These are phyloP conservation scores for Prillingera fragicola DNA, from an alignment of 1,284 basidiomycete species.

Conservation along the genomic window DNA sequence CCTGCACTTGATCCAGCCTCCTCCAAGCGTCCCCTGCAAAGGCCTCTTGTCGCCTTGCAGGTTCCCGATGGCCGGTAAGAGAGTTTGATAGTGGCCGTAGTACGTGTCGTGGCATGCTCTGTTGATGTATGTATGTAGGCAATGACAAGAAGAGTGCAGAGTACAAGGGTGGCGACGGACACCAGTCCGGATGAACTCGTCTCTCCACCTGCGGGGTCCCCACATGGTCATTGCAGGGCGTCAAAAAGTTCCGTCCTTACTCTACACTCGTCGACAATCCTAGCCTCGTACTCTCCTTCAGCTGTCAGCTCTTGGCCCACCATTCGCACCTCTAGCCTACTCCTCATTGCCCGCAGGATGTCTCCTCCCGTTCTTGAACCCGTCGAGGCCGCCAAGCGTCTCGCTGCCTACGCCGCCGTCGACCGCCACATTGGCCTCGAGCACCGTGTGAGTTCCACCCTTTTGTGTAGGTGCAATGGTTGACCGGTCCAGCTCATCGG, in stretches of 20 bases:
- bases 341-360: constrained; percentile 2
- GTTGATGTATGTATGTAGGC: background rate
- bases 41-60: no score
- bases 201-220: background rate
- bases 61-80: background rate
- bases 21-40: constrained; percentile 25
- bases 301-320: no score
- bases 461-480: background rate
- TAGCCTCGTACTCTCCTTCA: no score
- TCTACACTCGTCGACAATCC: no score
- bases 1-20: constrained; percentile 37
- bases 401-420: constrained; percentile 92
- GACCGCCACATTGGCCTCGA: constrained; percentile 78
- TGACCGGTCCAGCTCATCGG: constrained; percentile 65
- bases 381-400: constrained; percentile 73
- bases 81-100: background rate
- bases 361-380: constrained; percentile 32
- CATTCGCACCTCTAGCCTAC: background rate
- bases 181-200: background rate
- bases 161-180: no score
- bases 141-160: no score
- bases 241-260: no score
- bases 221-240: background rate
- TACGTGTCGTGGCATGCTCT: background rate
- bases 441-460: constrained; percentile 65